These are phyloP conservation scores for Exophiala oligosperma DNA, from an alignment of 2,329 filamentous ascomycete species.

Conservation along the genomic window DNA sequence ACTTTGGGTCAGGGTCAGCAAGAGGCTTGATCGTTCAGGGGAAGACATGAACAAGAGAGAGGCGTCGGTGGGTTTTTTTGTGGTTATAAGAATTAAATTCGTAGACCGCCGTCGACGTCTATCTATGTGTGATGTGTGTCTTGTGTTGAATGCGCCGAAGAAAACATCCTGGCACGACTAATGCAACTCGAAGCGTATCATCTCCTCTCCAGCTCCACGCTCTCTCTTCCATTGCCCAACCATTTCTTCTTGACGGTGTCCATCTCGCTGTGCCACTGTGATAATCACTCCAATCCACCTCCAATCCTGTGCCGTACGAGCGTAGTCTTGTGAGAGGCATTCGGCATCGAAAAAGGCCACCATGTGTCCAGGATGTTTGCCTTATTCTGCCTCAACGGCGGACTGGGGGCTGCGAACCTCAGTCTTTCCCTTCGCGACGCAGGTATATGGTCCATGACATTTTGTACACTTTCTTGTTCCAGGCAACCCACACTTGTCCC, in stretches of 20 bases:
- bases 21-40: too few species aligned
- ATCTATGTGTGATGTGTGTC: not conserved
- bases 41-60: too few species aligned
- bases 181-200: constrained; percentile 11
- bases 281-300: constrained; percentile 7
- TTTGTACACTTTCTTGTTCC: not conserved
- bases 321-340: constrained; percentile 7
- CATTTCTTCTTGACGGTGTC: constrained; percentile 2
- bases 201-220: not conserved
- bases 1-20: too few species aligned
- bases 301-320: not conserved
- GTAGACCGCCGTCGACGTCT: not conserved
- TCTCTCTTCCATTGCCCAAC: constrained; percentile 4
- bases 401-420: not conserved
- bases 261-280: constrained; percentile 17
- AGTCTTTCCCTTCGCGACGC: not conserved
- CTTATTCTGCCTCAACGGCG: not conserved
- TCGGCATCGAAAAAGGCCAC: not conserved
- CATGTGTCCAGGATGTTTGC: constrained; percentile 4
- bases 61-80: too few species aligned
- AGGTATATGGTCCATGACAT: not conserved
- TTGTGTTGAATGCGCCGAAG: too few species aligned
- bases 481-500: not conserved
- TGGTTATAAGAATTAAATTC: too few species aligned
- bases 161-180: constrained; percentile 7